Evolutionary conservation across 805 yeast genomes (phyloP), one percentile per base, ranked within the genome.

Genomic region (Monosporozyma siamensis): DNA sequence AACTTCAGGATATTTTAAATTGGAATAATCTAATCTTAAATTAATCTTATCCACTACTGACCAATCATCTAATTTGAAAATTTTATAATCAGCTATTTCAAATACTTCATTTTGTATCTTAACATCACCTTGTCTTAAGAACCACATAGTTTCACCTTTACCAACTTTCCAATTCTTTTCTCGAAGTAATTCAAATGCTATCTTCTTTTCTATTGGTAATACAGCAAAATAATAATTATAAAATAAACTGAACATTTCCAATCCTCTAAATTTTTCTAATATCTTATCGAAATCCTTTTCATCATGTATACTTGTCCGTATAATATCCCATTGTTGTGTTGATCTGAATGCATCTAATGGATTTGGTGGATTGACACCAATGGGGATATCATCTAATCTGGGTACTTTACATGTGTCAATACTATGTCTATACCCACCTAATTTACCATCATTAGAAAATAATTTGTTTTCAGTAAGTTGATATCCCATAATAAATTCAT

Each of bases 11-110:
- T 29, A 41, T 32, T 47, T 50, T 31, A 60, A 44, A 26, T 50
- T 43, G 10, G 55, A 38, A 43, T 63, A 65, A 34, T 69, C 73
- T 39, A 70, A 53, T 47, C 59, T 67, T 48, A 60, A 63, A 47
- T 69, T 68, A 22, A 58, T 50, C 53, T 64, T 67, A 44, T 70
- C 75, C 15, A 56, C 51, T 12, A 68, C 59, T 14, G 63, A 60
- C 75, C 75, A 71, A 40, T 63, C 67, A 40, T 56, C 64, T 25
- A 69, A 61, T 50, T 67, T 69, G 48, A 71, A 71, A 11, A 69
- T 56, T 46, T 64, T 68, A 52, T 59, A 69, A 45, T 70, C 73
- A 24, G 70, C 71, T 25, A 68, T 49, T 47, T 67, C 71, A 46
- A 60, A 68, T 15, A 51, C 54, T 37, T 67, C 72, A 32, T 66